These are phyloP conservation scores for Salix caprea DNA, from an alignment of 345 rosid genomes.

Conservation along the genomic window DNA sequence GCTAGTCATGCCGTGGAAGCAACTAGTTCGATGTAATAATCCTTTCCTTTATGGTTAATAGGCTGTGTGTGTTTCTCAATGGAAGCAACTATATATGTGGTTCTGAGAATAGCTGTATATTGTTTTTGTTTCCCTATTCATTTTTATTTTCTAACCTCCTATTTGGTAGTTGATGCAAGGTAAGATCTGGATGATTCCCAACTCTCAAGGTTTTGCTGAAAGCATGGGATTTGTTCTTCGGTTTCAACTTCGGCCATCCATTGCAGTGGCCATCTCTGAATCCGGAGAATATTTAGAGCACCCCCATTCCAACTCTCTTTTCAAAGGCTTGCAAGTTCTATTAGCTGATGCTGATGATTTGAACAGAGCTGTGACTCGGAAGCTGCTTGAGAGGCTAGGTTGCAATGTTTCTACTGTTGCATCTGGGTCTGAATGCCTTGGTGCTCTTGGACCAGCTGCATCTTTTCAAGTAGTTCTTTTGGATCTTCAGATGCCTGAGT, in stretches of 20 bases:
- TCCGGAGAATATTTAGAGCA: slow-evolving; percentile 51
- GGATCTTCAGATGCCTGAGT: slow-evolving; percentile 76
- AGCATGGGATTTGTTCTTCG: slow-evolving; percentile 72
- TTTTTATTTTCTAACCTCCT: not conserved
- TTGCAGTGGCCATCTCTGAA: slow-evolving; percentile 37
- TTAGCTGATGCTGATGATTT: slow-evolving; percentile 66
- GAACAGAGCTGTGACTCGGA: slow-evolving; percentile 73
- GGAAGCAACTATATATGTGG: no score
- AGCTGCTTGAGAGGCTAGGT: slow-evolving; percentile 82
- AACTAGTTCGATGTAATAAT: no score
- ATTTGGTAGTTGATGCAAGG: slow-evolving; percentile 79
- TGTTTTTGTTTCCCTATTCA: not conserved
- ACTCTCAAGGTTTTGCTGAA: slow-evolving; percentile 51
- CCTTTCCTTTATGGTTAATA: no score
- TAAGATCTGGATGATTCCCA: slow-evolving; percentile 62
- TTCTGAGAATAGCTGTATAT: no score
- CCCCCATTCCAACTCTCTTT: slow-evolving; percentile 49
- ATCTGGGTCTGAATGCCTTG: slow-evolving; percentile 73
- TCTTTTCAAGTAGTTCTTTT: slow-evolving; percentile 59
- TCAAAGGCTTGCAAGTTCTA: slow-evolving; percentile 66
- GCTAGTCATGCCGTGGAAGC: no score
- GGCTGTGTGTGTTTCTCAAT: not conserved
- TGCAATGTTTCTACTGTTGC: slow-evolving; percentile 62
- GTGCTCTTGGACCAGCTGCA: slow-evolving; percentile 40
- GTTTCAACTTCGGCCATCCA: slow-evolving; percentile 52